Percentiles rank a stretch among this genome's conserved stretches.
These are phyloP conservation scores for Hordeum pubiflorum DNA, from an alignment of 202 grass and related monocot genomes.

Conservation along the genomic window DNA sequence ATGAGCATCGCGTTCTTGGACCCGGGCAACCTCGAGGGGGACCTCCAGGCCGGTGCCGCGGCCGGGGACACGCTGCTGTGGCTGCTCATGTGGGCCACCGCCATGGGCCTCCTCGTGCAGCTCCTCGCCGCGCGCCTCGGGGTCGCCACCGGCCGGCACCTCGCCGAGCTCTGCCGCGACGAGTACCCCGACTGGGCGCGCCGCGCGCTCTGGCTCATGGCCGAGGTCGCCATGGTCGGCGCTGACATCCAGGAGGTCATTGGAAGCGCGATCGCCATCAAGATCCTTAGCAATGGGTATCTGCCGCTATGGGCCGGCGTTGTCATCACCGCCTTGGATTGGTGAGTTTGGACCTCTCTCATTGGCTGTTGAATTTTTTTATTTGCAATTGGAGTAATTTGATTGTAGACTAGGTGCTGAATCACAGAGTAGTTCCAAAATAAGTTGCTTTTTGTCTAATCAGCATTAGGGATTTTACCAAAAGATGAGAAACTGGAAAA, in stretches of 20 bases:
- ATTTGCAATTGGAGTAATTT: background rate
- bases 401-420: background rate
- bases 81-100: slow-evolving; percentile 73
- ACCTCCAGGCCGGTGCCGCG: slow-evolving; percentile 69
- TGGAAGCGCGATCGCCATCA: slow-evolving; percentile 90
- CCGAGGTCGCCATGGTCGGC: slow-evolving; percentile 83
- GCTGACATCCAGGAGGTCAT: slow-evolving; percentile 91
- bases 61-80: slow-evolving; percentile 83
- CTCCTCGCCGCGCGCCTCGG: slow-evolving; percentile 65
- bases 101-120: slow-evolving; percentile 79
- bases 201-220: slow-evolving; percentile 70
- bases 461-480: background rate
- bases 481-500: background rate
- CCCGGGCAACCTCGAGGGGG: slow-evolving; percentile 82
- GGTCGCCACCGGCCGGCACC: slow-evolving; percentile 60
- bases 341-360: slow-evolving; percentile 29
- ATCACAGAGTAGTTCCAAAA: slow-evolving; percentile 26
- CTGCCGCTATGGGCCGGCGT: slow-evolving; percentile 90
- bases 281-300: slow-evolving; percentile 68
- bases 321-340: slow-evolving; percentile 77
- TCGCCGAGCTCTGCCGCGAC: slow-evolving; percentile 84
- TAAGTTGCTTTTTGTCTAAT: background rate
- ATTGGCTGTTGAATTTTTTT: background rate
- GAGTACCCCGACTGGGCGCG: slow-evolving; percentile 78
- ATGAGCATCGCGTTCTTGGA: slow-evolving; percentile 90